Evolutionary conservation across 2,329 filamentous ascomycete species (phyloP).

Genomic region (Amesomyces nigricolor): DNA sequence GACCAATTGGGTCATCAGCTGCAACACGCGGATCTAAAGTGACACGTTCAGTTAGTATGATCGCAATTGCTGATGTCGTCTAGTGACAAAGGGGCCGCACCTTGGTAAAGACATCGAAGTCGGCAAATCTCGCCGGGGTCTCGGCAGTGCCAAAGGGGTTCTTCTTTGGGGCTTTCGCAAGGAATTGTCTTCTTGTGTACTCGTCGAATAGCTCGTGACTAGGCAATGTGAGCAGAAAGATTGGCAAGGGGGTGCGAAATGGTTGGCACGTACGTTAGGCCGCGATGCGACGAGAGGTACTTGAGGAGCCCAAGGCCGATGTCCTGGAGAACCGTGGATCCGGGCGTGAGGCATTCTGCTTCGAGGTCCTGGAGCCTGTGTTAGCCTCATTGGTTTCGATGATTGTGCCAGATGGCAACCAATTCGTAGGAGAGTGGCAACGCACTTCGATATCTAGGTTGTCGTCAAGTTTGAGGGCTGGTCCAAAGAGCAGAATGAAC

Average conservation of each 20-base stretch:
- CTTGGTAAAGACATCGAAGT: conserved; percentile 79
- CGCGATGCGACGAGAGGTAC: conserved; percentile 88
- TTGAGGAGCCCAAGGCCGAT: conserved; percentile 86
- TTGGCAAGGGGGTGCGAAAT: neutral
- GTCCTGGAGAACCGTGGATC: conserved; percentile 67
- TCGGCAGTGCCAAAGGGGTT: conserved; percentile 86
- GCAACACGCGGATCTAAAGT: conserved; percentile 64
- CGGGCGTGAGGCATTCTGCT: conserved; percentile 75
- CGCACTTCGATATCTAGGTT: conserved; percentile 83
- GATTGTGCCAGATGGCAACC: neutral
- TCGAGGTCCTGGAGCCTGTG: conserved; percentile 65
- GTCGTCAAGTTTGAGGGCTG: conserved; percentile 82
- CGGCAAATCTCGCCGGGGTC: conserved; percentile 64
- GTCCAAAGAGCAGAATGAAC: conserved; percentile 88
- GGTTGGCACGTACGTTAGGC: conserved; percentile 65
- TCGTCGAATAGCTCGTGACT: conserved; percentile 89
- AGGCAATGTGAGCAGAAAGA: conserved; percentile 25
- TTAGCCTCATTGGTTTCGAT: neutral
- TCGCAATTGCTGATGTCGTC: neutral
- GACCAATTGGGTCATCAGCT: conserved; percentile 85
- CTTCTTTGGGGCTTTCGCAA: conserved; percentile 67
- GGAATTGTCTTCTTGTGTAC: conserved; percentile 83
- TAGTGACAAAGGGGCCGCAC: conserved; percentile 35
- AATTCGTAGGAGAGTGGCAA: neutral
- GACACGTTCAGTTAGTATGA: conserved; percentile 2